A percentile compares a stretch with the other conserved stretches of the same genome.
Evolutionary conservation across 2,329 filamentous ascomycete genomes (phyloP).

Genomic region (Fusarium falciforme): DNA sequence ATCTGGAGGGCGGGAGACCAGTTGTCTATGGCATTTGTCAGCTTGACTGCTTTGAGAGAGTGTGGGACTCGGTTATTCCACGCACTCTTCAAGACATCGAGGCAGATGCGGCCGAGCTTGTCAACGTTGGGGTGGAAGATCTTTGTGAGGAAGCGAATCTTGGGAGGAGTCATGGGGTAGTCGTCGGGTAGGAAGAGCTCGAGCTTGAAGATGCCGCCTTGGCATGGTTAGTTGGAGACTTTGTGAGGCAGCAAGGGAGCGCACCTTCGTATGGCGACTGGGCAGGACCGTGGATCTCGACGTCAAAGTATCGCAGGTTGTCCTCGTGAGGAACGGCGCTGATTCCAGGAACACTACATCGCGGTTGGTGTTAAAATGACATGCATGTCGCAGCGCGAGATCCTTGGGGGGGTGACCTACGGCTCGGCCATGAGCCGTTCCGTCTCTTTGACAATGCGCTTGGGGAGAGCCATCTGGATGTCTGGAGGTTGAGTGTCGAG

Average conservation of each 20-base stretch:
- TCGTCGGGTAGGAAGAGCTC: constrained; percentile 98
- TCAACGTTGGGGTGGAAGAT: constrained; percentile 99
- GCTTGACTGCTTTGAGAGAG: neutral
- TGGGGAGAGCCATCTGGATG: constrained; percentile 78
- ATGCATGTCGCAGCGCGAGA: constrained; percentile 19
- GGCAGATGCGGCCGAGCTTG: constrained; percentile 94
- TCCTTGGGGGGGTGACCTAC: constrained; percentile 63
- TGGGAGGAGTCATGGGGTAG: constrained; percentile 98
- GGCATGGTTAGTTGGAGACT: constrained; percentile 9
- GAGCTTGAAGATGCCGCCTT: constrained; percentile 89
- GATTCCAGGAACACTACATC: constrained; percentile 87
- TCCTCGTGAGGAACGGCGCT: constrained; percentile 96
- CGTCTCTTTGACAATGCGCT: constrained; percentile 98
- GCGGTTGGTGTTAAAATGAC: constrained; percentile 31
- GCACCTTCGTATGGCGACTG: constrained; percentile 95
- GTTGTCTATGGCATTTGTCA: constrained; percentile 74
- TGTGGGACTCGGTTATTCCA: constrained; percentile 1
- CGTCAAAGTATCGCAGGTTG: constrained; percentile 98
- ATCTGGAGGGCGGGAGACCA: constrained; percentile 99
- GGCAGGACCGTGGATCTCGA: constrained; percentile 91
- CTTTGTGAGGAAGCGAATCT: constrained; percentile 98
- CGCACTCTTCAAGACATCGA: constrained; percentile 96
- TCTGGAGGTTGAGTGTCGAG: neutral
- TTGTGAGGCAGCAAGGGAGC: constrained; percentile 32
- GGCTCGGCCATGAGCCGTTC: constrained; percentile 97